Base-by-base conservation (phyloP, 306 rosid species). In the Arachis hypogaea region DNA sequence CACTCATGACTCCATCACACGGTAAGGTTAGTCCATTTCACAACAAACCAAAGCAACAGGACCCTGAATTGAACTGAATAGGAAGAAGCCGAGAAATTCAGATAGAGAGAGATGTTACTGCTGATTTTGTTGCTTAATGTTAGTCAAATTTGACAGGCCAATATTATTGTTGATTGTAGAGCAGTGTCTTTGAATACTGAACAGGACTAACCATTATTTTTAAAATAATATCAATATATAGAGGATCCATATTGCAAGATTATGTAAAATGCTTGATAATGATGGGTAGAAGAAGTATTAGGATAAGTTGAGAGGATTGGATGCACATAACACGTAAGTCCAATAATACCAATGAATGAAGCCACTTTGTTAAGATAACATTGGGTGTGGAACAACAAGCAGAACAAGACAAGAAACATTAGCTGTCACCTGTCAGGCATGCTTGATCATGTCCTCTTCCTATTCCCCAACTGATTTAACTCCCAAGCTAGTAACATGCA, bases 401-500 rank as follows among this genome's bases (percentile, higher is more conserved):
- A 50, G 78, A 66, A 79, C 51, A 55, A 66, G 82, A 76, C 84
- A 54, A 72, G 45, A 30, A 58, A 58, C 58, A 43, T 80, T 84
- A 76, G 87, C 84, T 80, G 87, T 80, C 80, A 77, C 41, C 58
- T 73, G 68, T 58, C 49, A 11, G 66, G 46, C 77, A 36, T 33
- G 38, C 38, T 33, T 4, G 3, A 33, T 33, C 38, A 33, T 33
- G 38, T 33, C 38, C 4, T 33, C 38, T 33, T 33, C 38, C 38
- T 33, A 33, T 33, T 14, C 74, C 72, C 1, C 16, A 11, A 64
- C 46, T 66, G 38, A 7, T 72, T 68, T 68, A 68, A 72, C 52
- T 68, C 65, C 18, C 49, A 69, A 28, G 4, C 68, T 50, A 38
- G 45, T 18, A 77, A 78, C 64, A 51, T 77, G 61, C 67, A n/a